Evolutionary conservation across 495 filamentous ascomycete genomes (phyloP).

Genomic region (Annulohypoxylon moriforme): DNA sequence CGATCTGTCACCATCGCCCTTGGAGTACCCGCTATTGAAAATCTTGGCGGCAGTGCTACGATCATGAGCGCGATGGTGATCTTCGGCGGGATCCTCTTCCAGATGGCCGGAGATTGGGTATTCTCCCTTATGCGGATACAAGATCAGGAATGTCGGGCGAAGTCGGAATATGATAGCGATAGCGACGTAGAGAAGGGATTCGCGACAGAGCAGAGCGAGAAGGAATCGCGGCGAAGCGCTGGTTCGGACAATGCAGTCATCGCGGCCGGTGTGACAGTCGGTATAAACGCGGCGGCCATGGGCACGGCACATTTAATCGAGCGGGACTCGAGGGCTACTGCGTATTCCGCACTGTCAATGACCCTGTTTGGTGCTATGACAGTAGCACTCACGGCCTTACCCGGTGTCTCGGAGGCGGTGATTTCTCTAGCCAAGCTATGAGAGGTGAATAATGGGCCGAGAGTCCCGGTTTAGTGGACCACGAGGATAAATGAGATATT

Average conservation of each 20-base stretch:
- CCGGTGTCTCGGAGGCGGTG: slow-evolving; percentile 31
- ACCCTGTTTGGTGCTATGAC: slow-evolving; percentile 60
- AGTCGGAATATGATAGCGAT: neutral
- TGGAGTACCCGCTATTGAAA: slow-evolving; percentile 49
- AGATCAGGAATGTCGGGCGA: slow-evolving; percentile 13
- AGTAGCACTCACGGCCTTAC: slow-evolving; percentile 55
- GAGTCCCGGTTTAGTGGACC: neutral
- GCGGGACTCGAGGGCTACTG: slow-evolving; percentile 56
- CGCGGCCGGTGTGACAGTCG: slow-evolving; percentile 58
- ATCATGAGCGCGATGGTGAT: slow-evolving; percentile 60
- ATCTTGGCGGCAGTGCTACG: slow-evolving; percentile 53
- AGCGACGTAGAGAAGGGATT: slow-evolving; percentile 2
- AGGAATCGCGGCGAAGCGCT: neutral
- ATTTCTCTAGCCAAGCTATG: slow-evolving; percentile 18
- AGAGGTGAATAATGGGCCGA: neutral
- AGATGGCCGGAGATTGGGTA: slow-evolving; percentile 56
- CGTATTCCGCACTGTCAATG: slow-evolving; percentile 62
- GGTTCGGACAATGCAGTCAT: slow-evolving; percentile 47
- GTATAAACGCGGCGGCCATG: slow-evolving; percentile 64
- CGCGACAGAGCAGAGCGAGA: neutral
- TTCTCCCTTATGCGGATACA: slow-evolving; percentile 43
- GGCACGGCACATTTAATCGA: slow-evolving; percentile 62
- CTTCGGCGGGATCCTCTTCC: slow-evolving; percentile 58
- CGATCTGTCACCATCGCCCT: slow-evolving; percentile 58
- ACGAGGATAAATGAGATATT: slow-evolving; percentile 25